These are phyloP conservation scores for Entomortierella chlamydospora DNA, from an alignment of 192 early-diverging fungal genomes.

Conservation along the genomic window DNA sequence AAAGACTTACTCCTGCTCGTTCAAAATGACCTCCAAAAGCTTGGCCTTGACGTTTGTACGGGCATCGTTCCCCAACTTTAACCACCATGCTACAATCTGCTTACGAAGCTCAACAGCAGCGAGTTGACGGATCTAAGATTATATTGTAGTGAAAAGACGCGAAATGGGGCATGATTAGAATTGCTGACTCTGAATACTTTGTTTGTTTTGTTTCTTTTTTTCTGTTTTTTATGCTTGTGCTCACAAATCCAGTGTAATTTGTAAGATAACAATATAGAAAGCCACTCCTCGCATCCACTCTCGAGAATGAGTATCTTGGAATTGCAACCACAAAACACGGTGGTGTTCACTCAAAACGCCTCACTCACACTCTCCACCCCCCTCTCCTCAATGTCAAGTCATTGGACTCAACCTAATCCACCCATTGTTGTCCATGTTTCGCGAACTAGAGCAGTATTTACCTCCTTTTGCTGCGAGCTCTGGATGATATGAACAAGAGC, in stretches of 20 bases:
- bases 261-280: too few relatives aligned
- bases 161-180: neutral
- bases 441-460: neutral
- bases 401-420: neutral
- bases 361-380: too few relatives aligned
- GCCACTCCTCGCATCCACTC: too few relatives aligned
- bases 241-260: too few relatives aligned
- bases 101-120: slow-evolving; percentile 93
- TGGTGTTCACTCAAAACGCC: too few relatives aligned
- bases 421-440: neutral
- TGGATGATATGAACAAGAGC: slow-evolving; percentile 81
- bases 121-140: slow-evolving; percentile 76
- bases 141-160: neutral
- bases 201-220: neutral
- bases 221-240: neutral
- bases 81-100: slow-evolving; percentile 81
- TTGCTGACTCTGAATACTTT: too few relatives aligned
- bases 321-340: too few relatives aligned
- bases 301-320: too few relatives aligned
- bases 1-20: slow-evolving; percentile 73
- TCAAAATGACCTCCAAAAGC: slow-evolving; percentile 77
- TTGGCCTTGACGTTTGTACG: slow-evolving; percentile 72
- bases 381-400: too few relatives aligned
- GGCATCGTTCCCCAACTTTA: slow-evolving; percentile 65
- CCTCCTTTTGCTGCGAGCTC: slow-evolving; percentile 69